Conservation (phyloP, 306 rosid genomes). For the Fagus sylvatica region DNA sequence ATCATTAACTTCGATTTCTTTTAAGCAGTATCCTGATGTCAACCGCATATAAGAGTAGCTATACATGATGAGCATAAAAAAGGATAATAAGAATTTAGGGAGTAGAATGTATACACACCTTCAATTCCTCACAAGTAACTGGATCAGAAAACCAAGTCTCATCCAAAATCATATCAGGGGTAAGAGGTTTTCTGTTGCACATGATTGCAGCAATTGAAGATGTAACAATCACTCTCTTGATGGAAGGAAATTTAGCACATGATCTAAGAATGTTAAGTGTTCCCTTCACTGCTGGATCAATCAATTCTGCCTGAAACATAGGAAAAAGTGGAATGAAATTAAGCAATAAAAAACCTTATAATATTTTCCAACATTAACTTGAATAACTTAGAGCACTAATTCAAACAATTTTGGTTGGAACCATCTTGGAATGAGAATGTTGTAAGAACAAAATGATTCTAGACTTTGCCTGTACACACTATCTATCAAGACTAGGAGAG, state of each 20-base stretch:
- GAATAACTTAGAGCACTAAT: too few species aligned
- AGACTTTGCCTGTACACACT: too few species aligned
- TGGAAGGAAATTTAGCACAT: slow-evolving; percentile 2
- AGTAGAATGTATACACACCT: neutral
- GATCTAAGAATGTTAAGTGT: slow-evolving; percentile 26
- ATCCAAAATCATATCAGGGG: neutral
- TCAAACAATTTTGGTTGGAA: too few species aligned
- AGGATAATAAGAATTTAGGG: neutral
- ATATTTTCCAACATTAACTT: too few species aligned
- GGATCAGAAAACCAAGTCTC: slow-evolving; percentile 1
- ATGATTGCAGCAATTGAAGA: slow-evolving; percentile 14
- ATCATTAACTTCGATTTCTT: too few species aligned
- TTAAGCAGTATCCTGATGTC: too few species aligned
- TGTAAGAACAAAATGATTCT: too few species aligned
- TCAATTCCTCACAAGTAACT: neutral
- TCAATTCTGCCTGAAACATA: neutral
- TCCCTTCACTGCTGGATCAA: slow-evolving; percentile 30
- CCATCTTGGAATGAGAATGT: too few species aligned
- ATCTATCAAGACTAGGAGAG: too few species aligned
- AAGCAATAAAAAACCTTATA: too few species aligned
- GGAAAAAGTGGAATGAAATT: neutral
- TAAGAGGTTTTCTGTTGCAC: neutral
- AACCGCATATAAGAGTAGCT: too few species aligned
- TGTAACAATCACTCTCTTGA: slow-evolving; percentile 28
- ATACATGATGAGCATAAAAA: neutral